Base-by-base conservation (phyloP, 1,284 basidiomycete genomes). In the Albatrellus sp. region DNA sequence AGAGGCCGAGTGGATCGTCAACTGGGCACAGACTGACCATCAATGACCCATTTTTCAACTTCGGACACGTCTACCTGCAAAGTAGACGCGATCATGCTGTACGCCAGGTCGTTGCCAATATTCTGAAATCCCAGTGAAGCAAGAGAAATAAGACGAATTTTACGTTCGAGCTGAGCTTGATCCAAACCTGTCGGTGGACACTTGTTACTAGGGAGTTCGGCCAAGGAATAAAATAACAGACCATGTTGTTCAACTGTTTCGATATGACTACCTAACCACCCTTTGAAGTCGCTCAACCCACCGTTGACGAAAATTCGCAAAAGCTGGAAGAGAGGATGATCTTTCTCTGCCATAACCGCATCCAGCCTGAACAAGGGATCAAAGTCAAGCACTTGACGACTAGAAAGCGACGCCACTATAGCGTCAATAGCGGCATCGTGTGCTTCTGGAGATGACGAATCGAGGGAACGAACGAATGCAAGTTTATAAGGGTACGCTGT, bases 31-130 rank as follows among this genome's bases (percentile, higher is more conserved):
- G 14, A 58, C 69, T 46, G 58, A 91, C 90, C 85, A 62, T 94
- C 90, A 55, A 94, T 94, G 42, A 85, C 81, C 90, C 89, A 94
- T 56, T 77, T 80, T 61, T 96, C 92, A 24, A 96, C 89, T 47
- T 90, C 72, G 28, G 71, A 66, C 19, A 65, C 55, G 33, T 80
- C 73, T 10, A 93, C 73, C 48, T 81, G 73, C 37, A 94, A 64
- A 7, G 76, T 70, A 11, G 75, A 65, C 1, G 85, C 80, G 44
- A 94, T 76, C 54, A 76, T 75, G 14, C 75, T 59, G 62, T 96
- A 96, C 0, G 80, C 61, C 12, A 96, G 66, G 54, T 85, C 78
- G 44, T 80, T 75, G 16, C 88, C 84, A 40, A 90, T 70, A 52
- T 87, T 76, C 50, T 80, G 68, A 54, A 86, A 83, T 24, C 78